Percentiles rank a stretch among this genome's conserved stretches.
Conservation (phyloP, 495 filamentous ascomycete genomes). For the Podospora conica region DNA sequence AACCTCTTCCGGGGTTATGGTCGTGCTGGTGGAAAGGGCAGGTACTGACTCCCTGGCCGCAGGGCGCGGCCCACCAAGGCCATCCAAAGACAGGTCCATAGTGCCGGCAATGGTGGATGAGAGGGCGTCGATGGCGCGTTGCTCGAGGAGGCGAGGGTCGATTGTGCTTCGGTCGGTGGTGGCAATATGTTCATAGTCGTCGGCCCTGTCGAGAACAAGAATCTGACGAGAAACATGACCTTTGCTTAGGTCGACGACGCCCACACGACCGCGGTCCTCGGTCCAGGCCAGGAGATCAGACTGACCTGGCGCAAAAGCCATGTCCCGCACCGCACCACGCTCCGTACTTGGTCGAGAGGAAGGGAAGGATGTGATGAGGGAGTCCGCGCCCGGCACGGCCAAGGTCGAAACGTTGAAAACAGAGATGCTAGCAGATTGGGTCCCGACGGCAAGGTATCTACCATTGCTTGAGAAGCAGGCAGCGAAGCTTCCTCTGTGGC, state of each 20-base stretch:
- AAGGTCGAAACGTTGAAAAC: slow-evolving; percentile 42
- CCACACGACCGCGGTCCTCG: slow-evolving; percentile 78
- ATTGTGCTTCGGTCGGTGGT: slow-evolving; percentile 43
- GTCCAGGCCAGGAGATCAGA: slow-evolving; percentile 92
- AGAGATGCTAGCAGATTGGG: slow-evolving; percentile 51
- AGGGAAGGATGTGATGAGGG: slow-evolving; percentile 40
- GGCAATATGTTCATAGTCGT: slow-evolving; percentile 46
- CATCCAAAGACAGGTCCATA: slow-evolving; percentile 11
- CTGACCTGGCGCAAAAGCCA: slow-evolving; percentile 84
- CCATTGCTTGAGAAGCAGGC: slow-evolving; percentile 49
- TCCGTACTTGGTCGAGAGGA: slow-evolving; percentile 55
- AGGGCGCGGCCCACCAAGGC: slow-evolving; percentile 15
- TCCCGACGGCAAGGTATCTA: slow-evolving; percentile 48
- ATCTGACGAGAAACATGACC: slow-evolving; percentile 72
- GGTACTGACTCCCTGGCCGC: not conserved
- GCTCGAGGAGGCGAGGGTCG: slow-evolving; percentile 42
- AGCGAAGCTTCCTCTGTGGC: slow-evolving; percentile 47
- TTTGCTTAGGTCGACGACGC: slow-evolving; percentile 75
- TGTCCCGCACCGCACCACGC: slow-evolving; percentile 77
- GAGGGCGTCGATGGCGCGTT: slow-evolving; percentile 26
- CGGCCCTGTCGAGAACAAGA: slow-evolving; percentile 54
- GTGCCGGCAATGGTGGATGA: slow-evolving; percentile 15
- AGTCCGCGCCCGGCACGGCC: slow-evolving; percentile 29
- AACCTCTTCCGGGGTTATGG: not conserved
- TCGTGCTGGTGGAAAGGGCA: not conserved